Conservation (phyloP, 768 basidiomycete genomes). For the Dacryopinax primogenitus region DNA sequence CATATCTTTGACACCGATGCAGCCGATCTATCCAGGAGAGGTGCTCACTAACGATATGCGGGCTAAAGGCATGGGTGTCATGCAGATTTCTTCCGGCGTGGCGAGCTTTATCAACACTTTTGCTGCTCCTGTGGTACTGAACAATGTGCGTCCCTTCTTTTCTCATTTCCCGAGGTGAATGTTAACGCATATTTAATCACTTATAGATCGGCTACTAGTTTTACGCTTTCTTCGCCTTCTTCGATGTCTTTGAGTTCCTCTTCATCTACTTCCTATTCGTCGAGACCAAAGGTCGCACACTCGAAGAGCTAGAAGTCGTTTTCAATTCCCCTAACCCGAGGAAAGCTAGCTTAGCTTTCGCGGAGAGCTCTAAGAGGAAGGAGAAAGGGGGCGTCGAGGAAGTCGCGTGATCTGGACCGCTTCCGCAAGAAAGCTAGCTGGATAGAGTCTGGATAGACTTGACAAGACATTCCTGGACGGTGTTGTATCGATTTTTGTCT, state of each 20-base stretch:
- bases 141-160: conserved; percentile 30
- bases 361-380: neutral
- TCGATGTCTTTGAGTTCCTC: conserved; percentile 22
- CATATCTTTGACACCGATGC: neutral
- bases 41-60: conserved; percentile 53
- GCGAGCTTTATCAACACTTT: conserved; percentile 55
- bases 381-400: neutral
- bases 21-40: conserved; percentile 47
- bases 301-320: conserved; percentile 28
- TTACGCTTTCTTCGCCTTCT: conserved; percentile 21
- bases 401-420: neutral
- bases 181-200: neutral
- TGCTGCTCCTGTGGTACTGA: conserved; percentile 49
- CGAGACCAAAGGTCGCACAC: conserved; percentile 24
- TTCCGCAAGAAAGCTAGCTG: no score
- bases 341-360: neutral
- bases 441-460: neutral
- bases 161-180: neutral
- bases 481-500: no score
- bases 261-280: conserved; percentile 23
- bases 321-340: conserved; percentile 19
- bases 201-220: neutral
- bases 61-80: conserved; percentile 47
- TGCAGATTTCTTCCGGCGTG: conserved; percentile 44
- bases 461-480: neutral